phyloP scores from a whole-genome alignment of 345 rosid genomes.

The Eucalyptus sideroxylon region DNA sequence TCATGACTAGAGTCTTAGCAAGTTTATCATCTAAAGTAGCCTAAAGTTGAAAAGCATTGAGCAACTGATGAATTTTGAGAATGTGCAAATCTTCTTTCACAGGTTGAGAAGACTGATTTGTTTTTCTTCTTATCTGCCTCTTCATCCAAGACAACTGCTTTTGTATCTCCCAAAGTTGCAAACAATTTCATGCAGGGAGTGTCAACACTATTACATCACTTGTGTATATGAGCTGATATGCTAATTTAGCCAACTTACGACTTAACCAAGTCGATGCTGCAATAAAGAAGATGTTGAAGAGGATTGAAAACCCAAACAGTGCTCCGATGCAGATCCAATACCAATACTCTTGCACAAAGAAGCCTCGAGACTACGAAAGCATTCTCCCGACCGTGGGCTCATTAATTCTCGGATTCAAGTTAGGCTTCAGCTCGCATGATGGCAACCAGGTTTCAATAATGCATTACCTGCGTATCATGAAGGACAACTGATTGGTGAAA shows the following conservation, averaged over 20 bases:
- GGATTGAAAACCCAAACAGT: slow-evolving; percentile 44
- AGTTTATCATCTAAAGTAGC: background rate
- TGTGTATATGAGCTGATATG: background rate
- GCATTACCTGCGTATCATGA: background rate
- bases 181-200: background rate
- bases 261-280: slow-evolving; percentile 50
- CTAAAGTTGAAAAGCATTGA: background rate
- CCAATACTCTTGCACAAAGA: slow-evolving; percentile 48
- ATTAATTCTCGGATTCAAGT: slow-evolving; percentile 16
- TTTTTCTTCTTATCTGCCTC: slow-evolving; percentile 9
- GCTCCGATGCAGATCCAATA: slow-evolving; percentile 72
- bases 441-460: background rate
- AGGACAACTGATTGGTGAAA: background rate
- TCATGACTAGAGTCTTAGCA: background rate
- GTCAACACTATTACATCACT: background rate
- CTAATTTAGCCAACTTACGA: slow-evolving; percentile 26
- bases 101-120: background rate
- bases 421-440: slow-evolving; percentile 14
- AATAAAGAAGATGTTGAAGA: slow-evolving; percentile 57
- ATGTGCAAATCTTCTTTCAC: slow-evolving; percentile 22
- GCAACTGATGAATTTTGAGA: background rate
- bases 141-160: slow-evolving; percentile 27
- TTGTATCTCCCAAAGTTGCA: slow-evolving; percentile 52
- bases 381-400: slow-evolving; percentile 24
- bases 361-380: slow-evolving; percentile 47